Evolutionary conservation across 1,139 yeast species (phyloP), one percentile per base, ranked within the genome.

Genomic region (Candida tetrigidarum): DNA sequence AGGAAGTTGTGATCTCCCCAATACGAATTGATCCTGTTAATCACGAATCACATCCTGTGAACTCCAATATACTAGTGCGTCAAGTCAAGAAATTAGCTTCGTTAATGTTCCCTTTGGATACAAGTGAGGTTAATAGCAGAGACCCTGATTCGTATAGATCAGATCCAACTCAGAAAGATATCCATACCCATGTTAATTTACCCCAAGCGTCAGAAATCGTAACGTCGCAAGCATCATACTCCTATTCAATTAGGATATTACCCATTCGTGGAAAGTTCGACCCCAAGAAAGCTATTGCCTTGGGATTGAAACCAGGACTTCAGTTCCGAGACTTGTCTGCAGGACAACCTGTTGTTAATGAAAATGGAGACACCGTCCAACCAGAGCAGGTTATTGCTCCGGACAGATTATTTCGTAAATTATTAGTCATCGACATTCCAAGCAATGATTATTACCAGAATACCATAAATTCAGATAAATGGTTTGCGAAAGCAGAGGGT

Each of bases 261-360:
- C 84, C 95, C 0, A 69, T 81, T 0, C 72, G 97, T 54, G 99
- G 99, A 0, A 86, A 79, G 57, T 93, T 95, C 57, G 73, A 83
- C 50, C 80, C 81, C 0, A 67, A 71, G 6, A 81, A 75, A 54
- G 98, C 98, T 0, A 71, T 66, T 28, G 78, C 68, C 29, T 67
- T 91, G 22, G 93, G 95, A 0, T 78, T 93, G 4, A 84, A 84
- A 26, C 80, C 81, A 2, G 93, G 96, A 0, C 68, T 74, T 4
- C 60, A 76, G 30, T 89, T 72, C 60, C 76, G 83, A 11, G 62
- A 71, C 15, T 72, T 93, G 44, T 75, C 93, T 8, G 69, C 69
- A 12, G 96, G 96, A 1, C 60, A 75, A 27, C 48, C 81, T 0
- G 83, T 93, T 1, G 64, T 74, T 0, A 70, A 86, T 37, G 81